Evolutionary conservation across 169 alveolate species (phyloP).

Genomic region (Plasmodium berghei): DNA sequence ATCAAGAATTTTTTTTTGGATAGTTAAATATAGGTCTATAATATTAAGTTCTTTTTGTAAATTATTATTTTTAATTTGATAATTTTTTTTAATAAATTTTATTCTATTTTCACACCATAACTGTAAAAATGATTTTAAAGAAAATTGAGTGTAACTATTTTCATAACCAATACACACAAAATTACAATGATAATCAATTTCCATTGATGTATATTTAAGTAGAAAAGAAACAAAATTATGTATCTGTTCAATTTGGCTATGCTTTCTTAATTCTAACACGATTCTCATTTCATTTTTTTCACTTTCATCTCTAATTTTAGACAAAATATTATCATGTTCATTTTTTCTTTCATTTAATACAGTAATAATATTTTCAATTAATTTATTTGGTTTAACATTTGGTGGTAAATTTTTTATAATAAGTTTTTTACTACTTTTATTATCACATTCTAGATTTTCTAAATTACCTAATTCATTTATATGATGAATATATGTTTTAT

Average conservation of each 20-base stretch:
- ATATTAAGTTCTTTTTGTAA: slow-evolving; percentile 41
- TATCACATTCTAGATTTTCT: slow-evolving; percentile 9
- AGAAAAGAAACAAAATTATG: slow-evolving; percentile 42
- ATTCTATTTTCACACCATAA: slow-evolving; percentile 61
- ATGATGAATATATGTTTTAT: slow-evolving; percentile 13
- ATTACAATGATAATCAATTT: slow-evolving; percentile 73
- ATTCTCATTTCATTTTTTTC: slow-evolving; percentile 78
- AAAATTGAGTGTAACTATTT: slow-evolving; percentile 68
- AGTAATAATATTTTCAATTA: slow-evolving; percentile 27
- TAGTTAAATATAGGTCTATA: slow-evolving; percentile 43
- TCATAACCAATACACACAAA: slow-evolving; percentile 74
- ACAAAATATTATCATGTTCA: slow-evolving; percentile 69
- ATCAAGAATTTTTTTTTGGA: slow-evolving; percentile 63
- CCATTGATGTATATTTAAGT: slow-evolving; percentile 62
- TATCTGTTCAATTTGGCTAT: slow-evolving; percentile 69
- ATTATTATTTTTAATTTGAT: slow-evolving; percentile 43
- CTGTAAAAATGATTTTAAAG: slow-evolving; percentile 49
- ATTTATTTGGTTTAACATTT: slow-evolving; percentile 76
- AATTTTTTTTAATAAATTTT: slow-evolving; percentile 42
- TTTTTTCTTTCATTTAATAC: slow-evolving; percentile 53
- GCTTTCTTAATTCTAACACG: slow-evolving; percentile 71
- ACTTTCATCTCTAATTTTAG: slow-evolving; percentile 78
- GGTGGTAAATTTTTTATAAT: slow-evolving; percentile 79
- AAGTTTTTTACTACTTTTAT: slow-evolving; percentile 40
- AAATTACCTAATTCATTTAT: slow-evolving; percentile 23